Evolutionary conservation across 2,329 filamentous ascomycete species (phyloP).

Genomic region (Pseudopithomyces maydicus): DNA sequence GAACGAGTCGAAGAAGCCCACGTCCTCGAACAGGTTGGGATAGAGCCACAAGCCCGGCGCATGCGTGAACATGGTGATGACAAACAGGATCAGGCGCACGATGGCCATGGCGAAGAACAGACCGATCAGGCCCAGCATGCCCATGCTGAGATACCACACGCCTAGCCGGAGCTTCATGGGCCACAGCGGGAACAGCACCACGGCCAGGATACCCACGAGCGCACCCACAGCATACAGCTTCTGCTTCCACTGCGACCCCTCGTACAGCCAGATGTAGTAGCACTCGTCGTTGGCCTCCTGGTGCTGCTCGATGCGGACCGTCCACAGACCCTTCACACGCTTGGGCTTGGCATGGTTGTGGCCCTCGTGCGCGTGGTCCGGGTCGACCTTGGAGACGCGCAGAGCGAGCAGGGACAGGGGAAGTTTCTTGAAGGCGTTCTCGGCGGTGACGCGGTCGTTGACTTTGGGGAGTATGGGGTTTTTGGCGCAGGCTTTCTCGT

Average conservation of each 20-base stretch:
- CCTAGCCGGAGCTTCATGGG: constrained; percentile 87
- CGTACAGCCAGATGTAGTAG: constrained; percentile 97
- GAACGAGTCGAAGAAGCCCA: constrained; percentile 98
- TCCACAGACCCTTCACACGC: constrained; percentile 95
- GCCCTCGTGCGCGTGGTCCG: constrained; percentile 73
- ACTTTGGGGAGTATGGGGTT: constrained; percentile 88
- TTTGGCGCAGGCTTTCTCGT: constrained; percentile 86
- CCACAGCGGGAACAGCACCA: constrained; percentile 97
- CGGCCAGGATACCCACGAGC: constrained; percentile 79
- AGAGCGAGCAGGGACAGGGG: constrained; percentile 93
- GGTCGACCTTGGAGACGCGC: constrained; percentile 82
- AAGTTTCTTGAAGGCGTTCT: constrained; percentile 93
- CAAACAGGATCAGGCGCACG: constrained; percentile 92
- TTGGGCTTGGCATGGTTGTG: constrained; percentile 66
- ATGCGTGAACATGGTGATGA: constrained; percentile 82
- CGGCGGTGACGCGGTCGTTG: constrained; percentile 83
- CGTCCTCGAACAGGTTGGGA: constrained; percentile 97
- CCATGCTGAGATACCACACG: constrained; percentile 97
- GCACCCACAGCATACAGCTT: constrained; percentile 89
- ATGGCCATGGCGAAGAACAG: constrained; percentile 98
- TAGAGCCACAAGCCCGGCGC: constrained; percentile 96
- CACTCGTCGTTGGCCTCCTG: constrained; percentile 85
- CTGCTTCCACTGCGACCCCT: constrained; percentile 90
- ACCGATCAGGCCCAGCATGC: constrained; percentile 84
- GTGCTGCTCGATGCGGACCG: constrained; percentile 91